phyloP scores from a whole-genome alignment of 306 rosid species.

The Vigna nakashimae region DNA sequence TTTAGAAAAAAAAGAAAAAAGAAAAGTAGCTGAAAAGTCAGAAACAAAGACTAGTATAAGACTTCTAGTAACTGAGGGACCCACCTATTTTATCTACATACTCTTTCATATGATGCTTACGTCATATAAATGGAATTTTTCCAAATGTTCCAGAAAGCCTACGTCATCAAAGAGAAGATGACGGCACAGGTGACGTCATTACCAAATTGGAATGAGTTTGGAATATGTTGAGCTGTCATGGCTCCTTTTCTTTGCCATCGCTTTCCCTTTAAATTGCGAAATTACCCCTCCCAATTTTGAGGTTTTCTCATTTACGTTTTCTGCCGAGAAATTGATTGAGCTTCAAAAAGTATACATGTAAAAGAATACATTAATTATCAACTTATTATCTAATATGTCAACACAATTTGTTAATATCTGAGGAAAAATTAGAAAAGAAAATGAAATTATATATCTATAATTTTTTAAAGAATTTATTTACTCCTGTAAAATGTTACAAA shows the following conservation, averaged over 20 bases:
- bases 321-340: neutral
- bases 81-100: neutral
- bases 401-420: no score
- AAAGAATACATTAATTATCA: no score
- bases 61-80: constrained; percentile 40
- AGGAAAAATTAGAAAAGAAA: no score
- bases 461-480: no score
- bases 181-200: constrained; percentile 37
- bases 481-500: no score
- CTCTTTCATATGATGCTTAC: constrained; percentile 7
- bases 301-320: neutral
- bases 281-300: constrained; percentile 4
- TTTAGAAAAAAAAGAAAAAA: neutral
- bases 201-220: neutral
- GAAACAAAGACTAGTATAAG: neutral
- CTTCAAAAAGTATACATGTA: neutral
- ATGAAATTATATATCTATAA: no score
- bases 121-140: neutral
- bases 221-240: constrained; percentile 12
- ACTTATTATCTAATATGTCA: no score
- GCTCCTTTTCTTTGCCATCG: constrained; percentile 21
- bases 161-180: constrained; percentile 43
- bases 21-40: constrained; percentile 34
- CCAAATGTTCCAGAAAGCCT: neutral
- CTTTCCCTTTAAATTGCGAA: constrained; percentile 28